Evolutionary conservation across 192 early-diverging fungal species (phyloP).

Genomic region (Coemansia sp.): DNA sequence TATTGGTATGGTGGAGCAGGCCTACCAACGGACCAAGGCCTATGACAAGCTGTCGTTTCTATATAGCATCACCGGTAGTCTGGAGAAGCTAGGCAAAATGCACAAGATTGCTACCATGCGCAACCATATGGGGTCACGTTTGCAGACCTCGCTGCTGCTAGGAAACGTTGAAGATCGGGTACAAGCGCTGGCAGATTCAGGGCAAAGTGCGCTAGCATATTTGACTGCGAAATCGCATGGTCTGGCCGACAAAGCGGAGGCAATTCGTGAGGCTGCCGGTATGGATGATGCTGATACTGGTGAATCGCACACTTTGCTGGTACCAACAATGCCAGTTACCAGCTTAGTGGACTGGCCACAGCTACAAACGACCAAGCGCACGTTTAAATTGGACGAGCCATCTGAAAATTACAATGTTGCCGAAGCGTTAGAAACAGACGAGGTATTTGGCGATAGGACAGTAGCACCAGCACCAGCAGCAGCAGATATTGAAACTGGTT

Average conservation of each 20-base stretch:
- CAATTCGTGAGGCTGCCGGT: conserved; percentile 74
- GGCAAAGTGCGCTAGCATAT: conserved; percentile 89
- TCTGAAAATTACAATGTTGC: conserved; percentile 57
- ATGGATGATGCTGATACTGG: conserved; percentile 60
- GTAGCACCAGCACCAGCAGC: too few species aligned
- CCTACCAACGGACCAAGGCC: conserved; percentile 88
- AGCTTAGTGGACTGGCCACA: conserved; percentile 88
- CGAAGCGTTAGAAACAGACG: conserved; percentile 74
- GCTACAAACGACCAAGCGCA: conserved; percentile 75
- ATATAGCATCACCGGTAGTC: conserved; percentile 89
- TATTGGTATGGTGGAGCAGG: conserved; percentile 77
- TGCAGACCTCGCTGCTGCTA: conserved; percentile 88
- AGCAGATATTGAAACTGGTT: conserved; percentile 65
- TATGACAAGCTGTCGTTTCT: conserved; percentile 94
- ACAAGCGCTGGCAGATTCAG: conserved; percentile 76
- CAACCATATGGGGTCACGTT: conserved; percentile 82
- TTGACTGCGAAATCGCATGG: conserved; percentile 89
- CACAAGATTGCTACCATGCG: conserved; percentile 87
- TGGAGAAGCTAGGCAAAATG: conserved; percentile 91
- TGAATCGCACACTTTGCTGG: conserved; percentile 56
- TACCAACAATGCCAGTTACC: conserved; percentile 69
- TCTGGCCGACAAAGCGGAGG: conserved; percentile 76
- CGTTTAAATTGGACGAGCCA: too few species aligned
- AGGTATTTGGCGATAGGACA: too few species aligned
- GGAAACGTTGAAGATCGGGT: conserved; percentile 93